These are phyloP conservation scores for Boechera divaricarpa DNA, from an alignment of 345 rosid genomes.

Conservation along the genomic window DNA sequence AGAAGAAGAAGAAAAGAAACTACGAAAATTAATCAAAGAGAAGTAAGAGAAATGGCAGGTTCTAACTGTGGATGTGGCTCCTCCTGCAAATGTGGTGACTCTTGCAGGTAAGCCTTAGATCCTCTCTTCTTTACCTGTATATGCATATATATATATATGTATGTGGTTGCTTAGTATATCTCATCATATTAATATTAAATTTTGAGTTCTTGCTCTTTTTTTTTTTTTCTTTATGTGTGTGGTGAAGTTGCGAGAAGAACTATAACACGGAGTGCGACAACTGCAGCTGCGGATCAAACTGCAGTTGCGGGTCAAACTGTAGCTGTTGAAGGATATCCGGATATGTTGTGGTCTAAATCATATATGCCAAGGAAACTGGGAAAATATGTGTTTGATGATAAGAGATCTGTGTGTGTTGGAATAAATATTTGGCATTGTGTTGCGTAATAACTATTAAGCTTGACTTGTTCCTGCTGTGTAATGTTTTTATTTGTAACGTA, in stretches of 20 bases:
- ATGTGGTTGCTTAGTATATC: background rate
- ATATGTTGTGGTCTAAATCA: slow-evolving; percentile 5
- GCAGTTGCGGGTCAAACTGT: slow-evolving; percentile 60
- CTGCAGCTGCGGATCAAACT: slow-evolving; percentile 79
- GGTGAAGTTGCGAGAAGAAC: slow-evolving; percentile 49
- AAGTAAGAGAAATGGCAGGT: slow-evolving; percentile 43
- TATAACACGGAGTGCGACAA: slow-evolving; percentile 42
- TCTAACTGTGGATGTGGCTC: slow-evolving; percentile 54
- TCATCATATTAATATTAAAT: background rate
- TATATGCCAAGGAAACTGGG: slow-evolving; percentile 10
- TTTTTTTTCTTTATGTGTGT: background rate
- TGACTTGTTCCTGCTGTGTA: slow-evolving; percentile 34
- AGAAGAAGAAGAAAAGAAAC: slow-evolving; percentile 14
- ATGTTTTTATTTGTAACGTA: slow-evolving; percentile 16
- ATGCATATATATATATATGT: background rate
- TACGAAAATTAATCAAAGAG: slow-evolving; percentile 3
- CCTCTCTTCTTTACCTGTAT: background rate
- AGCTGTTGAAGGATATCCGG: slow-evolving; percentile 42
- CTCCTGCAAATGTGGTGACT: slow-evolving; percentile 50
- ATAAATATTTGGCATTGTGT: slow-evolving; percentile 28
- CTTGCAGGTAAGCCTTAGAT: slow-evolving; percentile 42
- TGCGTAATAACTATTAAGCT: slow-evolving; percentile 17
- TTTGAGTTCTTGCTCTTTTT: background rate
- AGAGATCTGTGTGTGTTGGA: slow-evolving; percentile 30
- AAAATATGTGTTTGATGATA: slow-evolving; percentile 10